Conservation (phyloP, 139 green algal genomes). For the Coelastrella sp. region DNA sequence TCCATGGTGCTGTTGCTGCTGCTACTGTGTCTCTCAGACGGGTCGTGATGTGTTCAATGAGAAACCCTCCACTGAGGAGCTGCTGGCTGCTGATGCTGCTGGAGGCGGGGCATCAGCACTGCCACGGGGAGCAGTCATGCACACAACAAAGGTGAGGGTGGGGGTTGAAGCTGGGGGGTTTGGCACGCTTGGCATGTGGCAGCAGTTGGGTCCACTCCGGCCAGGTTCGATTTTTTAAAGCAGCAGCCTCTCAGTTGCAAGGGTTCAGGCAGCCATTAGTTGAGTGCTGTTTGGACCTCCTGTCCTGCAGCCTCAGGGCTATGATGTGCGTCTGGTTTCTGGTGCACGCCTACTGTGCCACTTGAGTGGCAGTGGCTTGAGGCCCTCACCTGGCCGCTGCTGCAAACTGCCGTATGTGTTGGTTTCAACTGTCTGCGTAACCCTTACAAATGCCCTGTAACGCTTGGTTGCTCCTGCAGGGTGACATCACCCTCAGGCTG, state of each 20-base stretch:
- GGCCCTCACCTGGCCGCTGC: too few relatives aligned
- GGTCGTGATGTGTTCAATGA: slow-evolving; percentile 98
- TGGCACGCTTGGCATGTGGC: too few relatives aligned
- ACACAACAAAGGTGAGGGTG: slow-evolving; percentile 26
- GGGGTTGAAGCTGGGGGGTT: not conserved
- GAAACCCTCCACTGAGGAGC: slow-evolving; percentile 79
- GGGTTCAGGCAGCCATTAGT: too few relatives aligned
- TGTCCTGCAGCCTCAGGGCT: too few relatives aligned
- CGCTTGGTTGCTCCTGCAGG: slow-evolving; percentile 34
- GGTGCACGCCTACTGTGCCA: too few relatives aligned
- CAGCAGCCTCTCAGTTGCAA: not conserved
- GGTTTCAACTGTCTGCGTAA: too few relatives aligned
- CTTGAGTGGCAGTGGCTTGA: too few relatives aligned
- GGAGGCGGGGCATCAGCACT: slow-evolving; percentile 49
- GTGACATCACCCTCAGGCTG: slow-evolving; percentile 93
- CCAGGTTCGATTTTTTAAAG: too few relatives aligned
- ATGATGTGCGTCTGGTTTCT: too few relatives aligned
- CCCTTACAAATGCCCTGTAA: too few relatives aligned
- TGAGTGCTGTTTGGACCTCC: too few relatives aligned
- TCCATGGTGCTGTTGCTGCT: not conserved
- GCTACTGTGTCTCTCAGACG: not conserved
- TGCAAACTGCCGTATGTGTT: too few relatives aligned
- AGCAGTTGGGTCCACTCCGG: not conserved
- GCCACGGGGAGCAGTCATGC: slow-evolving; percentile 70
- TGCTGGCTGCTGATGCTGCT: slow-evolving; percentile 60